phyloP scores from a whole-genome alignment of 2,329 filamentous ascomycete genomes.

The Dendryphion nanum region DNA sequence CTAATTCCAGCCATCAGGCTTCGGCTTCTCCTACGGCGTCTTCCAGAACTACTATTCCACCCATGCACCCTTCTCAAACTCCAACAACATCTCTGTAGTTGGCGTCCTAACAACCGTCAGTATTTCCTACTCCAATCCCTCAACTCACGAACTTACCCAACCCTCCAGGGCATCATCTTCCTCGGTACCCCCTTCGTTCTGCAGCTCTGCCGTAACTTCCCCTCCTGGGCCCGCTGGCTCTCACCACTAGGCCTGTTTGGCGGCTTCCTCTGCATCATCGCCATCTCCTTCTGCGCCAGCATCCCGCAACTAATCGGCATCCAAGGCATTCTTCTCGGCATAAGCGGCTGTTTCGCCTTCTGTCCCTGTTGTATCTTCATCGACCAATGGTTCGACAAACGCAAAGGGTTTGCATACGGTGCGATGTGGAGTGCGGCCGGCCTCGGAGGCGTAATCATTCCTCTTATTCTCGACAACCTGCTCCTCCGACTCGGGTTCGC shows the following conservation, averaged over 20 bases:
- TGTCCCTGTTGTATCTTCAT: constrained; percentile 46
- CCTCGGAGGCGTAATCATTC: constrained; percentile 43
- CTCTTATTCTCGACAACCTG: constrained; percentile 37
- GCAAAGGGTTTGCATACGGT: constrained; percentile 49
- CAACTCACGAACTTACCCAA: too few species aligned
- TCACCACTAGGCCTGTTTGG: too few species aligned
- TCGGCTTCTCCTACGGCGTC: constrained; percentile 42
- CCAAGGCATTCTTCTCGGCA: constrained; percentile 37
- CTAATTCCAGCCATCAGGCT: too few species aligned
- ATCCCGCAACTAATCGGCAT: constrained; percentile 33
- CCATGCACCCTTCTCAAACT: constrained; percentile 19
- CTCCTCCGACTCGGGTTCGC: not conserved
- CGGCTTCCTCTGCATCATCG: too few species aligned
- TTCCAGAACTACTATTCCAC: constrained; percentile 48
- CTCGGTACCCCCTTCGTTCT: too few species aligned
- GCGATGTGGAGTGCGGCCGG: constrained; percentile 49
- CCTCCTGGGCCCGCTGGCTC: too few species aligned
- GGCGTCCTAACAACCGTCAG: too few species aligned
- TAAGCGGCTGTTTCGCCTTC: constrained; percentile 49
- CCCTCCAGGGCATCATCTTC: constrained; percentile 45
- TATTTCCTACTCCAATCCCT: too few species aligned
- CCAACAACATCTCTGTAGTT: too few species aligned
- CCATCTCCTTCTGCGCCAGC: too few species aligned
- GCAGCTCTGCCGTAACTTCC: too few species aligned
- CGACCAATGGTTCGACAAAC: constrained; percentile 50